Evolutionary conservation across 345 rosid species (phyloP), one percentile per base, ranked within the genome.

Genomic region (Ailanthus altissimus): DNA sequence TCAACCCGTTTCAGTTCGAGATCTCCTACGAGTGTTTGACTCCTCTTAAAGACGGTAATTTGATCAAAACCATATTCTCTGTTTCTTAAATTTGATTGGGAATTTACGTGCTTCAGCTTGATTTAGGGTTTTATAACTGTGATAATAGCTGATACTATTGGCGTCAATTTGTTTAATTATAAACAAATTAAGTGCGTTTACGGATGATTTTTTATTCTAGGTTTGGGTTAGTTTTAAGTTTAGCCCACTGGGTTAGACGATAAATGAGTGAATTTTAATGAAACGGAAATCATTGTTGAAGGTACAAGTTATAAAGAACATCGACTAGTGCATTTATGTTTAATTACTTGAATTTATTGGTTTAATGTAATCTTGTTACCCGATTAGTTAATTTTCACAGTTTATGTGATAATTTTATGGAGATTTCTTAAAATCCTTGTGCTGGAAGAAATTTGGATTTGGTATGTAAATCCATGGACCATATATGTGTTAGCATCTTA

Each of bases 11-110:
- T 81, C 98, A 93, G 90, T 96, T 96, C 83, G 99, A 96, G 87
- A 93, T 96, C 78, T 93, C 99, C 18, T 96, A 96, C 77, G 99
- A 96, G 89, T 92, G 99, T 75, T 85, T 96, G 84, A 88, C 92
- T 66, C 91, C 98, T 79, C 98, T 96, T 74, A 89, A 96, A 84
- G 97, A 96, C 80, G 99, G 99, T 96, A 90, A 64, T 7, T 65
- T 51, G 49, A 25, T 15, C 63, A 10, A 64, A 51, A 5, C 7
- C 15, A 12, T 18, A 16, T 0, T n/a, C 14, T 47, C 21, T 2
- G 0, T 43, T 4, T 63, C 9, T 40, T 5, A 0, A 60, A 28
- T 60, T 62, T 62, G 1, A 32, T 32, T 38, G 43, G 64, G 42
- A 43, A 26, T 47, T 57, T 25, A 15, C 10, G 53, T 18, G 40